Evolutionary conservation across 2,329 filamentous ascomycete genomes (phyloP), one percentile per base, ranked within the genome.

Genomic region (Fusarium redolens): DNA sequence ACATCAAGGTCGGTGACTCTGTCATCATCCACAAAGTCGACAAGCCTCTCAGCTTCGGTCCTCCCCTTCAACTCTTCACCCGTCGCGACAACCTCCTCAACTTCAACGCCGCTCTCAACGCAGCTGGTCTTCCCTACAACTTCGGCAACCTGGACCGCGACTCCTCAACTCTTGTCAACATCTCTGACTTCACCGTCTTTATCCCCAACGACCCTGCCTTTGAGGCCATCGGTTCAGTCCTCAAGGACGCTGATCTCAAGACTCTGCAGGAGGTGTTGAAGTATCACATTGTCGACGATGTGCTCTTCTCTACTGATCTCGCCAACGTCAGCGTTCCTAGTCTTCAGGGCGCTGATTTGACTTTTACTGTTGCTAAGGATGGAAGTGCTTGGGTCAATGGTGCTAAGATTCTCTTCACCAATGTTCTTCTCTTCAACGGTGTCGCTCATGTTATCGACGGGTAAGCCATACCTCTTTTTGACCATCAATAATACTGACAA

Each of bases 401-500:
- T 15, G 80, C 80, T 0, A 79, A 74, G 61, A 81, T 82, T 37
- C 66, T 79, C 4, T 73, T 76, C 9, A 72, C 79, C 28, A 80
- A 82, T 59, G 65, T 71, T 17, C 76, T 82, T 20, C 51, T 81
- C 4, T 76, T 68, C 47, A 82, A 81, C 38, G 79, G 80, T 41
- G 74, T 82, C 14, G 80, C 78, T 12, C 80, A 82, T 41, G 71
- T 77, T 37, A 78, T 82, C 51, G 80, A 82, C 37, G 70, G 69
- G 79, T 79, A 37, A 64, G 73, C 62, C 13, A 15, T 40, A 14
- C 18, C 7, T 5, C 22, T 12, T n/a, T 4, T 37, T n/a, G 4
- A 13, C 3, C 9, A 4, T 4, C 14, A 8, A 4, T 12, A 8
- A 13, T 56, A 2, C 67, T 76, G 13, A 75, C 10, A 2, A 18